Conservation (phyloP, 148 eudicot species). For the Cornus controversa region DNA sequence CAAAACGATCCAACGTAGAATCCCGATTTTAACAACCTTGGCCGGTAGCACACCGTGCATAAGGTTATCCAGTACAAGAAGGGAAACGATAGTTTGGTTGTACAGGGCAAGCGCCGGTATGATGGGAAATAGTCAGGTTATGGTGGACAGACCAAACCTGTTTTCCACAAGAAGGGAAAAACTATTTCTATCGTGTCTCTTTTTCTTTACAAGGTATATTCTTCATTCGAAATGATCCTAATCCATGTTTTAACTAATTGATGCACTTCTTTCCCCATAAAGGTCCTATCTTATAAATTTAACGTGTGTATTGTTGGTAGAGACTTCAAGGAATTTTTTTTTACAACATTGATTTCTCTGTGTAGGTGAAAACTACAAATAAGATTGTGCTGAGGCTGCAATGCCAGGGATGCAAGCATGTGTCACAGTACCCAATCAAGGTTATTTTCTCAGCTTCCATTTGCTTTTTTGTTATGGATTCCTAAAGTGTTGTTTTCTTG, state of each 20-base stretch:
- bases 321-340: background rate
- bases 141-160: conserved; percentile 93
- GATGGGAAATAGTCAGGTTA: conserved; percentile 81
- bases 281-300: background rate
- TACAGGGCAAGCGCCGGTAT: conserved; percentile 83
- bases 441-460: conserved; percentile 14
- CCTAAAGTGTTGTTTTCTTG: background rate
- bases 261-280: background rate
- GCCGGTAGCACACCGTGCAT: conserved; percentile 41
- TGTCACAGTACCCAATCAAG: conserved; percentile 56
- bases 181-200: too few species aligned
- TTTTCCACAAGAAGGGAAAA: conserved; percentile 80
- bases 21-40: too few species aligned
- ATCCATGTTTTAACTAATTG: background rate
- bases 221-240: background rate
- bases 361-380: conserved; percentile 51
- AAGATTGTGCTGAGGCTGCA: conserved; percentile 62
- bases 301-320: background rate
- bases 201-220: too few species aligned
- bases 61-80: conserved; percentile 91
- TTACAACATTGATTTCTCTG: background rate
- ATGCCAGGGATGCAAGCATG: conserved; percentile 58
- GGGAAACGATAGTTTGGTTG: conserved; percentile 87
- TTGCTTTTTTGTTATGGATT: background rate
- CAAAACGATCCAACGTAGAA: too few species aligned